Conservation (phyloP, 2,329 filamentous ascomycete genomes). For the Pestalotiopsis sp. region DNA sequence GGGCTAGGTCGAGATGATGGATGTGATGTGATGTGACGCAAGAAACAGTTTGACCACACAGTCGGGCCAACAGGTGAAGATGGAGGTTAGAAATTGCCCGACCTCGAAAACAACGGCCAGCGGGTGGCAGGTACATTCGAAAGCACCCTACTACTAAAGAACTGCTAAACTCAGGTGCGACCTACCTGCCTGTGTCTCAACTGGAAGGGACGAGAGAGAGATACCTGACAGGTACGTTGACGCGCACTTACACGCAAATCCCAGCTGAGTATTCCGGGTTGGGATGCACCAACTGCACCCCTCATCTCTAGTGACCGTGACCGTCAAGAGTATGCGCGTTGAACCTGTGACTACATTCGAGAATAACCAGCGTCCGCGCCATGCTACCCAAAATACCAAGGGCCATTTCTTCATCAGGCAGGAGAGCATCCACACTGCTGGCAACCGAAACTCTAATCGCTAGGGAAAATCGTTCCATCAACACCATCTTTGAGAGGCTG, state of each 20-base stretch:
- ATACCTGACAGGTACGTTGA: background rate
- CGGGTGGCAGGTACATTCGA: background rate
- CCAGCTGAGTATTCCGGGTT: background rate
- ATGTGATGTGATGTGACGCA: background rate
- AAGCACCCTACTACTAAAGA: no score
- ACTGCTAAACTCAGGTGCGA: no score
- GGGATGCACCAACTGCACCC: background rate
- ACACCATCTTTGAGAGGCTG: background rate
- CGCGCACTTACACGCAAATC: background rate
- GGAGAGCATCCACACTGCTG: background rate
- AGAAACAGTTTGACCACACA: background rate
- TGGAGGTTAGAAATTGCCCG: background rate
- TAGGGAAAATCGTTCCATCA: background rate
- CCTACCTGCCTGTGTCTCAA: background rate
- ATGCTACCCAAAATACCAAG: background rate
- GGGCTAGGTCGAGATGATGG: background rate
- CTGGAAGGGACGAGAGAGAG: background rate
- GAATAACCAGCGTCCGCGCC: background rate
- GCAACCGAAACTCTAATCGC: background rate
- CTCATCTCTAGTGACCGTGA: background rate
- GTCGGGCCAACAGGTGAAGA: background rate
- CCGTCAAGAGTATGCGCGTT: background rate
- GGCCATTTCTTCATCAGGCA: constrained; percentile 2
- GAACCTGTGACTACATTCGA: background rate
- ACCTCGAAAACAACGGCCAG: background rate